Evolutionary conservation across 2,329 filamentous ascomycete species (phyloP), one percentile per base, ranked within the genome.

Genomic region (Penicillium concentricum): DNA sequence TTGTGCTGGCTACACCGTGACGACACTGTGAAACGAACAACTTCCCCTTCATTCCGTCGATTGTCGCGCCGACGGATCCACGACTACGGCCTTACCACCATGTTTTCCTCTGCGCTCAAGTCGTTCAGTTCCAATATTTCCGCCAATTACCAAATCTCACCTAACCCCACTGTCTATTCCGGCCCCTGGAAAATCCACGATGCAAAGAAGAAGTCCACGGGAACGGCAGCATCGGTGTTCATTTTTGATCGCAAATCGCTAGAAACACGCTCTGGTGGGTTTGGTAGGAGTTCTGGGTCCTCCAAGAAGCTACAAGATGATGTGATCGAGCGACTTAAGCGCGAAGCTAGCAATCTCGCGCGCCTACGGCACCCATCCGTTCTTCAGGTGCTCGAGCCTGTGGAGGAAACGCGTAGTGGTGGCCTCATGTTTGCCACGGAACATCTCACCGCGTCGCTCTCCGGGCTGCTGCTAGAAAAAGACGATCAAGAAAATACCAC

Each of bases 161-260:
- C 87, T 26, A 86, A 85, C 58, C 84, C 89, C 12, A 88, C 86
- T n/a, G 89, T 91, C 50, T 86, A 86, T 51, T 90, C 92, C 16
- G 94, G 94, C 18, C 91, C 92, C 57, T 99, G 94, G 94, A 96
- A 92, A 79, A 94, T 99, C 69, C 93, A 93, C 82, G 92, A 97
- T 78, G 92, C 90, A 57, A 97, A 96, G 81, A 95, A 95, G 79
- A 97, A 97, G 78, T 91, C 89, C 30, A 96, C 92, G 0, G 91
- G 90, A 64, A 96, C 94, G 73, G 76, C 87, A 8, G 94, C 88
- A 54, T 97, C 92, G 16, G 87, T 97, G 64, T 99, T 97, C 69
- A 87, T 97, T 63, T 97, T 97, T 73, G 94, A 99, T 64, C 88
- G 87, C 72, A 96, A 95, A 76, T 85, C 86, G 0, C 79, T 99